Evolutionary conservation across 768 basidiomycete genomes (phyloP), one percentile per base, ranked within the genome.

Genomic region (Gloeopeniophorella convolvens): DNA sequence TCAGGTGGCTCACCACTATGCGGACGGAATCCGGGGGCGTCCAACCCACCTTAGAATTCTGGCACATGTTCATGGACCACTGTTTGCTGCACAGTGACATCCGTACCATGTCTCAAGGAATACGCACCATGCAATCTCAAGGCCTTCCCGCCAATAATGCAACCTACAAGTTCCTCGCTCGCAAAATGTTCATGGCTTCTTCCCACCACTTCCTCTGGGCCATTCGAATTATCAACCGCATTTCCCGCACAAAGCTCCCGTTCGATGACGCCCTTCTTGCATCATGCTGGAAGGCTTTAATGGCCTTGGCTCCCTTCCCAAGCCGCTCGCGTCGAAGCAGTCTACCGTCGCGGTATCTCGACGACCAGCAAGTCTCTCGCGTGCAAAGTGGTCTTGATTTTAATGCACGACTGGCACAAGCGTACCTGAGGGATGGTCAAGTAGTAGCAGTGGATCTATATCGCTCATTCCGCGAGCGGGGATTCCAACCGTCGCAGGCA

Each of bases 1-100:
- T 71, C 23, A 63, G 70, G 20, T 82, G 83, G 76, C 65, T 87
- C 3, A 59, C 57, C 36, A 67, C 67, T n/a, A 81, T 85, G 73
- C 69, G 75, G 12, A 65, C 65, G 21, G 74, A 73, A 42, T 70
- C 79, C 3, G 75, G 74, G 2, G 59, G 71, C 30, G 54, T 73
- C 36, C 62, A 61, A 4, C 80, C 81, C 0, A 72, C 73, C 20
- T 63, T 74, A 31, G 67, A 74, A 18, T 79, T 81, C 49, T 80
- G 79, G 68, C 76, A 83, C 54, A 51, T 71, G 9, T 72, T 82
- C 54, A 65, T 85, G 30, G 67, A 74, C 31, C 63, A 62, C 15
- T 73, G 71, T 50, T 56, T 33, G 57, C 59, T 12, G 12, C 37
- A 51, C 20, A 34, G 34, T 31, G 39, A 35, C 8, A 20, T 55